Base-by-base conservation (phyloP, 805 yeast genomes). In the Torulaspora quercuum region DNA sequence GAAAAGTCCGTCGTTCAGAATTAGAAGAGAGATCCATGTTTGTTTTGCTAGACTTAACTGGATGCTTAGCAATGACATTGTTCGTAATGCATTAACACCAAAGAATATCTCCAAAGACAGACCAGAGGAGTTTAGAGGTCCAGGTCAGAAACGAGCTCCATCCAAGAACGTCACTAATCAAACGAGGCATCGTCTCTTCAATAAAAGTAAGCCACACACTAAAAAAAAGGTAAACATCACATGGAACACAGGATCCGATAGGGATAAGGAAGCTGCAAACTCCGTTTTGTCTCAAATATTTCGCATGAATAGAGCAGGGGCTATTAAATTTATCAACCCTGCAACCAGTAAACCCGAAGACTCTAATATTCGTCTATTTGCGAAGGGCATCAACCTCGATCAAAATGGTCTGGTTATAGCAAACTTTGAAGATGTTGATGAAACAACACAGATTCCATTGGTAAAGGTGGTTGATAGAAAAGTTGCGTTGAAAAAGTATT, bases 181-280 rank as follows among this genome's bases (percentile, higher is more conserved):
- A 6, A 9, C 13, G 8, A 35, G 28, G 27, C 20, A 18, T 15
- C 36, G 33, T 19, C 17, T 18, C n/a, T n/a, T 22, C 12, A 25
- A 24, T 16, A 31, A 28, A 14, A 32, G 18, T 10, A 32, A 28
- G 29, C 18, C 25, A 10, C 29, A 34, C 21, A 19, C 15, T 17
- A 27, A 23, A 7, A 44, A 33, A 27, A 48, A 39, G 13, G 16
- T 48, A 4, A 29, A 43, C 1, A 35, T 57, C 7, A 51, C 41
- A 12, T 58, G 61, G 60, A 49, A 19, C 7, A 50, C 51, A n/a
- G 65, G 65, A 6, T 39, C 55, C 7, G 59, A 53, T 16, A 48
- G 58, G 32, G 59, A 57, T 11, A 49, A 53, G 26, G 45, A 42
- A 9, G 65, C 61, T 12, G 58, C 59, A 3, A 53, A 49, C 25